Evolutionary conservation across 805 yeast species (phyloP).

Genomic region (Komagataella populi): DNA sequence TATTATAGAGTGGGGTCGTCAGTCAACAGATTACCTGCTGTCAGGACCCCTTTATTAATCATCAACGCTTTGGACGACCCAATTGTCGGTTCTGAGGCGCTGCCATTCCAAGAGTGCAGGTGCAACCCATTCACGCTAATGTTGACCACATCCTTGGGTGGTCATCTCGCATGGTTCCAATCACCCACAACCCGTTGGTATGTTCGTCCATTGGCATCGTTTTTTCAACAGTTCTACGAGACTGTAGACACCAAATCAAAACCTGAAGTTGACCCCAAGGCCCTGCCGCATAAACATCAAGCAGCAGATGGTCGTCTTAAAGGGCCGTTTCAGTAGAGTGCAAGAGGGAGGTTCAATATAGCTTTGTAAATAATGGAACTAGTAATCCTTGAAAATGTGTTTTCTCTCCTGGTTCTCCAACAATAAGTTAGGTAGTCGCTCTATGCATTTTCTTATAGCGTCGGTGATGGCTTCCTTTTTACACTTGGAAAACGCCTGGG

Average conservation of each 20-base stretch:
- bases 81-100: constrained; percentile 34
- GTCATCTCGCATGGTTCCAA: constrained; percentile 73
- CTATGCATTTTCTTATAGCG: constrained; percentile 28
- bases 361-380: background rate
- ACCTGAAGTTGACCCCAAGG: background rate
- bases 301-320: background rate
- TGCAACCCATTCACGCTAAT: constrained; percentile 47
- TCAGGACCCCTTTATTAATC: constrained; percentile 51
- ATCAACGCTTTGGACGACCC: constrained; percentile 70
- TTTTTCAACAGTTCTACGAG: constrained; percentile 12
- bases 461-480: constrained; percentile 35
- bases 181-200: constrained; percentile 56
- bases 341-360: background rate
- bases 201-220: constrained; percentile 32
- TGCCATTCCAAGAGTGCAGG: constrained; percentile 38
- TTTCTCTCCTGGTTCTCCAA: constrained; percentile 13
- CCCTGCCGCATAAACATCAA: background rate
- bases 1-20: constrained; percentile 59
- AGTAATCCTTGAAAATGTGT: background rate
- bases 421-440: constrained; percentile 18
- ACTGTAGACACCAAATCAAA: constrained; percentile 2
- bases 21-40: constrained; percentile 28
- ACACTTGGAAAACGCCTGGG: constrained; percentile 21
- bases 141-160: constrained; percentile 56
- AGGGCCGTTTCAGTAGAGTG: background rate